A percentile compares a stretch with the other conserved stretches of the same genome.
These are phyloP conservation scores for Suillus alpinus DNA, from an alignment of 768 basidiomycete genomes.

Conservation along the genomic window DNA sequence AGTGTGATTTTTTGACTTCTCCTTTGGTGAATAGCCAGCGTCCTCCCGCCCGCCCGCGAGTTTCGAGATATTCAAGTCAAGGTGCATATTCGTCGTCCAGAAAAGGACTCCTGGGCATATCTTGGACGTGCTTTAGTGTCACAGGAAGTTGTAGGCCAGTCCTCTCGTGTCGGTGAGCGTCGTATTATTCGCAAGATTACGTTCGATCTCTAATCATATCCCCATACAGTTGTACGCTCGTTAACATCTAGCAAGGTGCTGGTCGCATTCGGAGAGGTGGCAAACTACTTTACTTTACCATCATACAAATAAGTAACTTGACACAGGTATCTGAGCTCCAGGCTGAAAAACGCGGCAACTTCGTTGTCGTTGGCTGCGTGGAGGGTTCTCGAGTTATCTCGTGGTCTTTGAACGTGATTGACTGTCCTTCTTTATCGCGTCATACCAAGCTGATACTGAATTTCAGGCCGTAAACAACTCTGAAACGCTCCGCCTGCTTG, in stretches of 20 bases:
- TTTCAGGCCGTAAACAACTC: slow-evolving; percentile 75
- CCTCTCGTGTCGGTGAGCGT: slow-evolving; percentile 74
- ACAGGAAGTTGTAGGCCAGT: slow-evolving; percentile 72
- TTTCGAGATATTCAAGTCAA: slow-evolving; percentile 82
- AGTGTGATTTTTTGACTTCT: background rate
- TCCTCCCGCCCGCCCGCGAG: slow-evolving; percentile 38
- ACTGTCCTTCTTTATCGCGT: slow-evolving; percentile 1
- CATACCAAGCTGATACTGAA: slow-evolving; percentile 9
- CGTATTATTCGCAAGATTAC: slow-evolving; percentile 1
- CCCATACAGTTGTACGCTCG: slow-evolving; percentile 36
- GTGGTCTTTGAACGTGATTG: slow-evolving; percentile 78
- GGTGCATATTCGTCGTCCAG: slow-evolving; percentile 78
- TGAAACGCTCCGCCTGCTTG: slow-evolving; percentile 77
- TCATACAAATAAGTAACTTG: slow-evolving; percentile 1
- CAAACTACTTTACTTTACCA: background rate
- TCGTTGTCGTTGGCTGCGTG: slow-evolving; percentile 79
- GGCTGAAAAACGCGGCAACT: slow-evolving; percentile 86
- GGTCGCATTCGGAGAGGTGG: slow-evolving; percentile 67
- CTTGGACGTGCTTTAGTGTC: slow-evolving; percentile 75
- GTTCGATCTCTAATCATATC: slow-evolving; percentile 9
- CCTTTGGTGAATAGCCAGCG: slow-evolving; percentile 3
- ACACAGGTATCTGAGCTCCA: slow-evolving; percentile 64
- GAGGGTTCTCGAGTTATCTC: slow-evolving; percentile 73
- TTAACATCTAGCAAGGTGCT: slow-evolving; percentile 65
- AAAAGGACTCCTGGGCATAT: slow-evolving; percentile 79